Evolutionary conservation across 2,329 filamentous ascomycete genomes (phyloP).

Genomic region (Epichloe glyceriae): DNA sequence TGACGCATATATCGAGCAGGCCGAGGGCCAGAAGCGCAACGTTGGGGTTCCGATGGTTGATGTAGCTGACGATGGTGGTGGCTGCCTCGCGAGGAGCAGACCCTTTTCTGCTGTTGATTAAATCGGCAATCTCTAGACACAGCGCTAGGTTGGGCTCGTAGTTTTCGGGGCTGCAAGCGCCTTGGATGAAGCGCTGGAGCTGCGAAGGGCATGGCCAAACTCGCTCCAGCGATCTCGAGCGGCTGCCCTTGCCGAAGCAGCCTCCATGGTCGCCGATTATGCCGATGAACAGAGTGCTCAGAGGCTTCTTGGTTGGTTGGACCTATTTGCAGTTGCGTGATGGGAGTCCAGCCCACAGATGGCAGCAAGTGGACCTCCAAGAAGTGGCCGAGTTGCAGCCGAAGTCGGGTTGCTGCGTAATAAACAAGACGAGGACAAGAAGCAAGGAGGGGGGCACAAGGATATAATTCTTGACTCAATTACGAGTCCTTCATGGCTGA

Average conservation of each 20-base stretch:
- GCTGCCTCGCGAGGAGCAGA: constrained; percentile 90
- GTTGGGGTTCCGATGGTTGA: constrained; percentile 96
- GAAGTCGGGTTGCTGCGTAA: neutral
- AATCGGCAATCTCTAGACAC: constrained; percentile 89
- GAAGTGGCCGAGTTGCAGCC: neutral
- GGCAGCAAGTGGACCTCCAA: neutral
- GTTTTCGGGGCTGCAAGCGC: constrained; percentile 92
- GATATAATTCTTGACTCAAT: neutral
- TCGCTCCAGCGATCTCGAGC: constrained; percentile 87
- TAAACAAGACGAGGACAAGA: too few species aligned
- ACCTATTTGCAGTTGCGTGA: neutral
- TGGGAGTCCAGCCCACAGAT: neutral
- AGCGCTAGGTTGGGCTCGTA: constrained; percentile 95
- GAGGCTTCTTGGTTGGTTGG: neutral
- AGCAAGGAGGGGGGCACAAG: too few species aligned
- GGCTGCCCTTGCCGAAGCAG: constrained; percentile 87
- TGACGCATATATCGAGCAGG: constrained; percentile 96
- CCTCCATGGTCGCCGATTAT: constrained; percentile 55
- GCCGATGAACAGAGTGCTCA: neutral
- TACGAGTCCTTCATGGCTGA: constrained; percentile 5
- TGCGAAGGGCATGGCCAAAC: constrained; percentile 68
- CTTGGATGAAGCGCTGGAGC: constrained; percentile 89
- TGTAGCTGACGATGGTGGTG: constrained; percentile 79
- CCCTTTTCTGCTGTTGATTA: constrained; percentile 96
- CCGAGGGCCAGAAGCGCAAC: constrained; percentile 80